These are phyloP conservation scores for Erodium texanum DNA, from an alignment of 441 rosid genomes.

Conservation along the genomic window DNA sequence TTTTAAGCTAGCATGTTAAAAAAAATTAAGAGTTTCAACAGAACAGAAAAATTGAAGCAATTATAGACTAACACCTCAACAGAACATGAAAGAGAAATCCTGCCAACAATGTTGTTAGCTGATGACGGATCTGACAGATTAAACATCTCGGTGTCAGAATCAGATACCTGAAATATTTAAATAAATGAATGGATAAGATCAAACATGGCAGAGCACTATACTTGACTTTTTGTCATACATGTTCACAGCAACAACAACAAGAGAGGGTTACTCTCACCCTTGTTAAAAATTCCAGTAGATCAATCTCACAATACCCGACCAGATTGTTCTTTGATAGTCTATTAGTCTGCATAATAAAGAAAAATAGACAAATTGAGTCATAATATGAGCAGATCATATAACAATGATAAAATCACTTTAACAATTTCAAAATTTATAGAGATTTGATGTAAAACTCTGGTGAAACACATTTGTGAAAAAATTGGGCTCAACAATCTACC, in stretches of 20 bases:
- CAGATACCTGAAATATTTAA: slow-evolving; percentile 48
- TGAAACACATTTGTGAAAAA: neutral
- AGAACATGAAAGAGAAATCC: slow-evolving; percentile 57
- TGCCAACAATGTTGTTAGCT: slow-evolving; percentile 50
- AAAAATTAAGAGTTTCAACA: slow-evolving; percentile 7
- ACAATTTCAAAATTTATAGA: neutral
- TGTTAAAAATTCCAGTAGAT: slow-evolving; percentile 57
- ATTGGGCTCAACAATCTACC: neutral
- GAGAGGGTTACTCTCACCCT: slow-evolving; percentile 32
- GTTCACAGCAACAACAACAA: slow-evolving; percentile 6
- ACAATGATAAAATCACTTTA: neutral
- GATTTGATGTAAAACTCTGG: neutral
- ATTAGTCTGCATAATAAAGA: slow-evolving; percentile 56
- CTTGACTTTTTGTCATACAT: neutral
- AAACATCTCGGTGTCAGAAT: slow-evolving; percentile 37
- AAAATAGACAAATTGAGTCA: slow-evolving; percentile 12
- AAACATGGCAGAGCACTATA: neutral
- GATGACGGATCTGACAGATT: slow-evolving; percentile 67
- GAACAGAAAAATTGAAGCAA: neutral
- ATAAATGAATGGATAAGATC: neutral
- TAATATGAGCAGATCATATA: neutral
- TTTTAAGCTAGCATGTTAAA: slow-evolving; percentile 21
- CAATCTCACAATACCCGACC: slow-evolving; percentile 68
- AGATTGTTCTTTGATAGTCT: slow-evolving; percentile 60
- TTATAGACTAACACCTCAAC: slow-evolving; percentile 50